These are phyloP conservation scores for Suillus placidus DNA, from an alignment of 768 basidiomycete species.

Conservation along the genomic window DNA sequence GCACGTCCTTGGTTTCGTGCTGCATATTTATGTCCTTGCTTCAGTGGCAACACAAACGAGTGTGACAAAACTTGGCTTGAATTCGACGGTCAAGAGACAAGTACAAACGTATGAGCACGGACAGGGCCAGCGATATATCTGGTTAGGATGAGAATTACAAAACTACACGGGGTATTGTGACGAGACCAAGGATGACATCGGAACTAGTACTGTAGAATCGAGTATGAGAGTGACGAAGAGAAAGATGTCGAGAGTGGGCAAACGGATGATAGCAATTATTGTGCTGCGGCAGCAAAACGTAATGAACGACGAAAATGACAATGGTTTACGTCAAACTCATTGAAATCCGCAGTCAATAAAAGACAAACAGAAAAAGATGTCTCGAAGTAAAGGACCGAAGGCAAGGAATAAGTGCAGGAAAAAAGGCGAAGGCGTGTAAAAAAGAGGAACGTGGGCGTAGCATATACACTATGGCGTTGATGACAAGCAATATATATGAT, in stretches of 20 bases:
- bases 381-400: conserved; percentile 2
- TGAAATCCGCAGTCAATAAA: conserved; percentile 23
- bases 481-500: conserved; percentile 25
- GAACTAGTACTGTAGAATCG: conserved; percentile 37
- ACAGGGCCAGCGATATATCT: conserved; percentile 9
- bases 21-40: not conserved
- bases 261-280: conserved; percentile 33
- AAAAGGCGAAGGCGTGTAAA: conserved; percentile 19
- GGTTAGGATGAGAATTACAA: conserved; percentile 27
- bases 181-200: conserved; percentile 28
- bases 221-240: conserved; percentile 20
- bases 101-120: conserved; percentile 9
- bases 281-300: conserved; percentile 29
- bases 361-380: conserved; percentile 20
- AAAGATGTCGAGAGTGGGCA: conserved; percentile 16
- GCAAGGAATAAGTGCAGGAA: conserved; percentile 13
- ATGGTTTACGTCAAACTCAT: conserved; percentile 24
- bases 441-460: conserved; percentile 7
- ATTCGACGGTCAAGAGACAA: conserved; percentile 3
- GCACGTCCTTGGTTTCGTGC: not conserved
- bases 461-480: conserved; percentile 12
- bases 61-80: not conserved
- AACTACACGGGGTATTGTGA: conserved; percentile 42
- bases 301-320: conserved; percentile 28
- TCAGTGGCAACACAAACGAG: not conserved